phyloP scores from a whole-genome alignment of 106 monocot species.

The Dendrobium nobile region DNA sequence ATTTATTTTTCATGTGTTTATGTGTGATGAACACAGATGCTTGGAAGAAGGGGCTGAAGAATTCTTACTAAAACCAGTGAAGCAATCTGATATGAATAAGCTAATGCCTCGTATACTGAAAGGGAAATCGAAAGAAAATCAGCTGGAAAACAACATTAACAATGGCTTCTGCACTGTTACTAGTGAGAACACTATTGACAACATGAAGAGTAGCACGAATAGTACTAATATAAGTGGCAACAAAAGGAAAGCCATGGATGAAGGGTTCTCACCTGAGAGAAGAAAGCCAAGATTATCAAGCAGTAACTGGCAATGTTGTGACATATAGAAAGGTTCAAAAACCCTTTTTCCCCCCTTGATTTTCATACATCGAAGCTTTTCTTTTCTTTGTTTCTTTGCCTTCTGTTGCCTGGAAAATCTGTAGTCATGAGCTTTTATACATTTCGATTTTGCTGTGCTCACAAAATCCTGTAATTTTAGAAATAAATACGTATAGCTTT shows the following conservation, averaged over 20 bases:
- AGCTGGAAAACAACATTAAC: neutral
- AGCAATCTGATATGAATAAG: slow-evolving; percentile 70
- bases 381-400: too few relatives aligned
- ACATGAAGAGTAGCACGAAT: too few relatives aligned
- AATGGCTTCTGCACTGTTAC: neutral
- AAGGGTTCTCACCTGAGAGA: slow-evolving; percentile 53
- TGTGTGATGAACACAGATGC: slow-evolving; percentile 38
- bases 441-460: too few relatives aligned
- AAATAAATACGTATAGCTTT: too few relatives aligned
- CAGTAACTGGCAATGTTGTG: slow-evolving; percentile 33
- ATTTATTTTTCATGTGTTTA: too few relatives aligned
- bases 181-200: slow-evolving; percentile 8
- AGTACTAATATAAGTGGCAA: slow-evolving; percentile 2
- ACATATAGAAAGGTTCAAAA: slow-evolving; percentile 1
- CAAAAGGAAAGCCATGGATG: slow-evolving; percentile 58
- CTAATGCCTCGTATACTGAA: slow-evolving; percentile 72
- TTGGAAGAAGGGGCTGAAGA: slow-evolving; percentile 90
- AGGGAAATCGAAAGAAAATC: slow-evolving; percentile 41
- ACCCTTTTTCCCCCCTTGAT: neutral
- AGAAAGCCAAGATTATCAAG: slow-evolving; percentile 58
- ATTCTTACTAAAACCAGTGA: slow-evolving; percentile 88
- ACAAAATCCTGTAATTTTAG: too few relatives aligned
- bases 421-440: too few relatives aligned
- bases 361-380: too few relatives aligned
- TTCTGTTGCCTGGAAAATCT: too few relatives aligned